phyloP scores from a whole-genome alignment of 108 stramenopile species.

The Fragilaria crotonensis region DNA sequence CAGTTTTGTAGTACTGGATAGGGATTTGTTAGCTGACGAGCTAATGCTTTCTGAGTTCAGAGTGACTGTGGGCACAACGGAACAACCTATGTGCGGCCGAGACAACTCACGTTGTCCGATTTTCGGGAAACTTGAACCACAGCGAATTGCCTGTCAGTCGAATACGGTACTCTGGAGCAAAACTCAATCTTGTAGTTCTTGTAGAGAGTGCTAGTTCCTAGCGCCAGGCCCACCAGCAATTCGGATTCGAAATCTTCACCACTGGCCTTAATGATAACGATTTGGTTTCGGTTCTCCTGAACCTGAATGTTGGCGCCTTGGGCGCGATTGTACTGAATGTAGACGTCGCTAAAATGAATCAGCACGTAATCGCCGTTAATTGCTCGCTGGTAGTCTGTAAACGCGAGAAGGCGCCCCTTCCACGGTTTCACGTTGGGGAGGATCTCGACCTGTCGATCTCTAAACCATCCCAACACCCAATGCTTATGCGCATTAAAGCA shows the following conservation, averaged over 20 bases:
- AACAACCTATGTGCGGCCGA: too few relatives aligned
- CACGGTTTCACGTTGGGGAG: not conserved
- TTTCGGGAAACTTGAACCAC: too few relatives aligned
- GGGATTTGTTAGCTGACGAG: too few relatives aligned
- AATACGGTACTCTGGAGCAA: too few relatives aligned
- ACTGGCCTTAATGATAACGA: conserved; percentile 6
- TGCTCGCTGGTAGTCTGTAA: not conserved
- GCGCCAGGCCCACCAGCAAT: not conserved
- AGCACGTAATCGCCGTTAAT: not conserved
- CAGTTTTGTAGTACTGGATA: too few relatives aligned
- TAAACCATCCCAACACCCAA: conserved; percentile 2
- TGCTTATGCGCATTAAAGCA: conserved; percentile 6
- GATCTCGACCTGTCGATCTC: not conserved
- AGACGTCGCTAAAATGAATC: not conserved
- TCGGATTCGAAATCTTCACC: not conserved
- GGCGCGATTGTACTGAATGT: conserved; percentile 7
- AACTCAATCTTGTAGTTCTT: too few relatives aligned
- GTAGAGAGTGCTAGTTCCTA: too few relatives aligned
- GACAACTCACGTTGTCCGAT: too few relatives aligned
- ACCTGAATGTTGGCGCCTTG: conserved; percentile 21
- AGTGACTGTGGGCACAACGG: too few relatives aligned
- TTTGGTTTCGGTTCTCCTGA: conserved; percentile 24
- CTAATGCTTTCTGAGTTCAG: too few relatives aligned
- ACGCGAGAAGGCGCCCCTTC: not conserved
- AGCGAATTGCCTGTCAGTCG: too few relatives aligned